A percentile compares a stretch with the other conserved stretches of the same genome.
phyloP scores from a whole-genome alignment of 768 basidiomycete species.

The Psilocybe sp. region DNA sequence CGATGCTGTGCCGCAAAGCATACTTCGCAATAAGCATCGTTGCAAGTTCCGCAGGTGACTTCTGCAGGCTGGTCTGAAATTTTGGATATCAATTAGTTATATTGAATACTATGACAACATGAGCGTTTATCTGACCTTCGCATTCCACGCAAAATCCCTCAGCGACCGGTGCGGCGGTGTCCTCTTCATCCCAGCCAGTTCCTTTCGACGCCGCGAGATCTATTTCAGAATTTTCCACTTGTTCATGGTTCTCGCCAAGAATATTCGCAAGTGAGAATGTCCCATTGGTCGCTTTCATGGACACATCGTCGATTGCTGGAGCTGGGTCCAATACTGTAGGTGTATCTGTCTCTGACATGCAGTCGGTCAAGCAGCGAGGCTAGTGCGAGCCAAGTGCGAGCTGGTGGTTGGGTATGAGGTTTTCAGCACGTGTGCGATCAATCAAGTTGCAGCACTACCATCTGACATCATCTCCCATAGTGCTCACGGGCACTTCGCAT shows the following conservation, averaged over 20 bases:
- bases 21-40: slow-evolving; percentile 77
- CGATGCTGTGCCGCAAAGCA: slow-evolving; percentile 85
- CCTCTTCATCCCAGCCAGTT: slow-evolving; percentile 71
- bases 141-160: slow-evolving; percentile 83
- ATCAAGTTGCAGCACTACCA: no score
- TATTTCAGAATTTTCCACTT: slow-evolving; percentile 52
- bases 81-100: slow-evolving; percentile 4
- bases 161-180: slow-evolving; percentile 36
- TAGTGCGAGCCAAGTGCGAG: slow-evolving; percentile 1
- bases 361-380: not conserved
- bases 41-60: slow-evolving; percentile 67
- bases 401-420: slow-evolving; percentile 1
- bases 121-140: slow-evolving; percentile 58
- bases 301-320: slow-evolving; percentile 4
- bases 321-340: slow-evolving; percentile 13
- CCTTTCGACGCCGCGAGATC: slow-evolving; percentile 21
- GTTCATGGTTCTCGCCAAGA: slow-evolving; percentile 59
- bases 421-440: not conserved
- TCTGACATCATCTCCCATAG: not conserved
- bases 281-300: slow-evolving; percentile 10
- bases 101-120: not conserved
- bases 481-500: slow-evolving; percentile 1
- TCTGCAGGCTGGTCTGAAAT: slow-evolving; percentile 78
- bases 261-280: slow-evolving; percentile 70
- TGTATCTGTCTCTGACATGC: slow-evolving; percentile 17